Evolutionary conservation across 495 filamentous ascomycete genomes (phyloP).

Genomic region (Ramalina peruviana): DNA sequence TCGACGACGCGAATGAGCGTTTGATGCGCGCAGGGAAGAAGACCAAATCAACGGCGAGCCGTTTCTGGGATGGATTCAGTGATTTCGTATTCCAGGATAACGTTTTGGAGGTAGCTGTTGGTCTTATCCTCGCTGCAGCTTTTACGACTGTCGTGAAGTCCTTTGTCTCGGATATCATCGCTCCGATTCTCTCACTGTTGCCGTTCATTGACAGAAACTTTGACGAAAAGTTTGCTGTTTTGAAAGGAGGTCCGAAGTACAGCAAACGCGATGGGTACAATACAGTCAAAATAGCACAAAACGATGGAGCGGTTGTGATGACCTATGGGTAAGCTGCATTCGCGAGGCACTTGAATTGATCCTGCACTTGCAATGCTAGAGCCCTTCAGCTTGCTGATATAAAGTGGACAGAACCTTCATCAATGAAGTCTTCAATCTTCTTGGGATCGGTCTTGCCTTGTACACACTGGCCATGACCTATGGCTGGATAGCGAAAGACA

Average conservation of each 20-base stretch:
- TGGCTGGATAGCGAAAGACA: slow-evolving; percentile 43
- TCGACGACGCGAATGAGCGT: slow-evolving; percentile 10
- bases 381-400: not conserved
- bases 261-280: slow-evolving; percentile 40
- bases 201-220: slow-evolving; percentile 58
- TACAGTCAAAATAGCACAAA: slow-evolving; percentile 49
- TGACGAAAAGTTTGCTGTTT: slow-evolving; percentile 59
- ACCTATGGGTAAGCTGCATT: slow-evolving; percentile 45
- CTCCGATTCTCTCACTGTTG: slow-evolving; percentile 54
- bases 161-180: slow-evolving; percentile 55
- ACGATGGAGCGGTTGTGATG: slow-evolving; percentile 58
- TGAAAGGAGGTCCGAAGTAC: slow-evolving; percentile 41
- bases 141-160: slow-evolving; percentile 62
- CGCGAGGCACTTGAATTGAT: not conserved
- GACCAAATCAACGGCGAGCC: slow-evolving; percentile 23
- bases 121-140: slow-evolving; percentile 58
- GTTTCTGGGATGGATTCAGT: slow-evolving; percentile 46
- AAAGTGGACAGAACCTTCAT: slow-evolving; percentile 39
- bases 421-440: slow-evolving; percentile 50
- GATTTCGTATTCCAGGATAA: slow-evolving; percentile 64
- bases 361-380: not conserved
- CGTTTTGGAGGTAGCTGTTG: slow-evolving; percentile 61
- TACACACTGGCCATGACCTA: slow-evolving; percentile 56
- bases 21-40: slow-evolving; percentile 24
- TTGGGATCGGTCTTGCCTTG: slow-evolving; percentile 49